Conservation (phyloP, 2,329 filamentous ascomycete species). For the Phyllosticta citribraziliensis region DNA sequence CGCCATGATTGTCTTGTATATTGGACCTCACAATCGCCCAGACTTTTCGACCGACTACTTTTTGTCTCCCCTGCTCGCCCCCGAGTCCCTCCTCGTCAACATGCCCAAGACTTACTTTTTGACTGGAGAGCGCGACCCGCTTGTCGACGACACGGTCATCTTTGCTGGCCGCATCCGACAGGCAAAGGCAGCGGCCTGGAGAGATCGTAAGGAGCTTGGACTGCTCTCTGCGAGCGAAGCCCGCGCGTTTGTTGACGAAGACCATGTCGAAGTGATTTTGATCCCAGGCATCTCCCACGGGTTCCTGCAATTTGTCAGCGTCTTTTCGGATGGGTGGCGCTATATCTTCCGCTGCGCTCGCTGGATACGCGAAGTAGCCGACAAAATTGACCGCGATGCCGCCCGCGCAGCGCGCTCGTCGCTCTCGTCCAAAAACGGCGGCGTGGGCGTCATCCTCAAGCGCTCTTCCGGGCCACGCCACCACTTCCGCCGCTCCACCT, state of each 20-base stretch:
- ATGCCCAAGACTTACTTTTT: slow-evolving; percentile 94
- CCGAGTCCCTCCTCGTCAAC: slow-evolving; percentile 68
- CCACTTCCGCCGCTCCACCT: slow-evolving; percentile 38
- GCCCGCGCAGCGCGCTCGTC: background rate
- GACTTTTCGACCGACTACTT: slow-evolving; percentile 89
- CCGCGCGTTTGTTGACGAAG: slow-evolving; percentile 55
- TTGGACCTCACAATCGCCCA: slow-evolving; percentile 84
- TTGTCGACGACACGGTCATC: slow-evolving; percentile 95
- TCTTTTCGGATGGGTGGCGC: slow-evolving; percentile 86
- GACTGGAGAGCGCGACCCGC: slow-evolving; percentile 86
- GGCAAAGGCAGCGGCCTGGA: slow-evolving; percentile 54
- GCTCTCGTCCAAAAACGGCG: background rate
- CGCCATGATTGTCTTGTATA: slow-evolving; percentile 96
- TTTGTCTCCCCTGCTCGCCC: slow-evolving; percentile 80
- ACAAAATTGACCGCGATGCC: slow-evolving; percentile 34
- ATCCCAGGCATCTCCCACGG: slow-evolving; percentile 88
- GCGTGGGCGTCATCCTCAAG: background rate
- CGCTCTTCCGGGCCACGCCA: slow-evolving; percentile 21
- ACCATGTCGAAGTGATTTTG: slow-evolving; percentile 70
- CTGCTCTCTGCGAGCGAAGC: slow-evolving; percentile 42
- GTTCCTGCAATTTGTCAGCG: slow-evolving; percentile 79
- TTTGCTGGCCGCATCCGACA: slow-evolving; percentile 83
- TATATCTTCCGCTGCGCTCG: slow-evolving; percentile 67
- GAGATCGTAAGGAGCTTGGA: slow-evolving; percentile 46
- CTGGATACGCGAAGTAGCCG: slow-evolving; percentile 77